Evolutionary conservation across 306 rosid species (phyloP), one percentile per base, ranked within the genome.

Genomic region (Castanea crenata): DNA sequence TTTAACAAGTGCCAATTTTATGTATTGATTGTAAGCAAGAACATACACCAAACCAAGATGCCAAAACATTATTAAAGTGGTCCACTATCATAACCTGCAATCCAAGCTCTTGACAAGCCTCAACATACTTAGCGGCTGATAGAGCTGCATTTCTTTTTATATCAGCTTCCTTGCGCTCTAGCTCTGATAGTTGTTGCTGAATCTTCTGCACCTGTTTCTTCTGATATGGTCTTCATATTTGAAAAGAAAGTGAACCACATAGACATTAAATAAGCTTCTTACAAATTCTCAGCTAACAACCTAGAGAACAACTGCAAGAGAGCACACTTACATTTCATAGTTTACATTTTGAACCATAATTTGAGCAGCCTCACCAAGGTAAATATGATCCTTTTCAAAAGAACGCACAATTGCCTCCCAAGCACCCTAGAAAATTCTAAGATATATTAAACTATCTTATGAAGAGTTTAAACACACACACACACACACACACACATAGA

Each of bases 101-200:
- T 31, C 98, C 94, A 81, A 94, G 98, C 88, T 95, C 97, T 85
- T 91, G 98, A 78, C 99, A 95, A 83, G 99, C 98, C 89, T 95
- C 99, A 32, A 73, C 86, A 75, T 92, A 95, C 83, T 86, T 95
- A 58, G 85, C 80, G 31, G 94, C 98, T 12, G 96, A 95, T 41
- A 91, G 87, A 55, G 96, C 88, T 11, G 97, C 92, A 73, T 83
- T 91, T 89, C 98, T 89, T 90, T 90, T 93, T 75, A 89, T 85
- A 86, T 95, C 99, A 82, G 92, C 84, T 85, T 95, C 99, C 85
- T 93, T 95, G 70, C 97, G 99, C 74, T 95, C 99, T 46, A 95
- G 84, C 71, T 95, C 98, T n/a, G 83, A 83, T 62, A 93, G 85
- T 79, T 95, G 99, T 83, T 93, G 99, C 59, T 95, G 98, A 86